Evolutionary conservation across 2,329 filamentous ascomycete genomes (phyloP).

Genomic region (Aspergillus uvarum): DNA sequence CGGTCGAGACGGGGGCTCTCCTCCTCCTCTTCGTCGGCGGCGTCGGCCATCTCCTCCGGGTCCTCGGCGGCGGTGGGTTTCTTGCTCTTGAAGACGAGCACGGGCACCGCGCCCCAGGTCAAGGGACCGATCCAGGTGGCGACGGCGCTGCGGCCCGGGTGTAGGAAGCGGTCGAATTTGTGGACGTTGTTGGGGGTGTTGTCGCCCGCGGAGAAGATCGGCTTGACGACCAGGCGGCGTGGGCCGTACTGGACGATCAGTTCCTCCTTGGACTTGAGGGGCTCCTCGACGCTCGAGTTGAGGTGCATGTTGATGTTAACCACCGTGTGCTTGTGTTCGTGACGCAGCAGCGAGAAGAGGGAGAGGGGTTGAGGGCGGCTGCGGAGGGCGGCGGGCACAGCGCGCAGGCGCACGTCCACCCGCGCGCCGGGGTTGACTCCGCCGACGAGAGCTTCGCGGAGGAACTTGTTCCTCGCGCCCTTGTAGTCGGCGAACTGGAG

Average conservation of each 20-base stretch:
- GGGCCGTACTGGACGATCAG: conserved; percentile 89
- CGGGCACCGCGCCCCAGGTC: conserved; percentile 88
- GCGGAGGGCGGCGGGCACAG: conserved; percentile 57
- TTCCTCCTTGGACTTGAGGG: conserved; percentile 89
- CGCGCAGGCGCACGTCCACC: conserved; percentile 73
- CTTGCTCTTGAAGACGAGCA: conserved; percentile 75
- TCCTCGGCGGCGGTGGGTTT: conserved; percentile 28
- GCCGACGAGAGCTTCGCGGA: conserved; percentile 82
- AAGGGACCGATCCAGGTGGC: conserved; percentile 87
- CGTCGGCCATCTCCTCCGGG: conserved; percentile 45
- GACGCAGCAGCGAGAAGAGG: conserved; percentile 82
- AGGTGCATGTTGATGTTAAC: conserved; percentile 89
- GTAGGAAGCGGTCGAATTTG: conserved; percentile 90
- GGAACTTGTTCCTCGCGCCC: conserved; percentile 71
- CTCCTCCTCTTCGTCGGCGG: conserved; percentile 45
- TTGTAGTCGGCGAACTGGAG: conserved; percentile 89
- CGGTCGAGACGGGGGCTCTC: conserved; percentile 44
- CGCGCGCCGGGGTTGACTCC: conserved; percentile 81
- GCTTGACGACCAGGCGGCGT: conserved; percentile 81
- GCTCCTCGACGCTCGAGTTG: conserved; percentile 69
- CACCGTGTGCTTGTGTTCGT: conserved; percentile 91
- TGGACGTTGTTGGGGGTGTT: conserved; percentile 95
- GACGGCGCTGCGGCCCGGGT: conserved; percentile 85
- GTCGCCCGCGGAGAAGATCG: conserved; percentile 84
- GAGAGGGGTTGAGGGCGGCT: conserved; percentile 60